Evolutionary conservation across 2,329 filamentous ascomycete genomes (phyloP).

Genomic region (Ustulina deusta): DNA sequence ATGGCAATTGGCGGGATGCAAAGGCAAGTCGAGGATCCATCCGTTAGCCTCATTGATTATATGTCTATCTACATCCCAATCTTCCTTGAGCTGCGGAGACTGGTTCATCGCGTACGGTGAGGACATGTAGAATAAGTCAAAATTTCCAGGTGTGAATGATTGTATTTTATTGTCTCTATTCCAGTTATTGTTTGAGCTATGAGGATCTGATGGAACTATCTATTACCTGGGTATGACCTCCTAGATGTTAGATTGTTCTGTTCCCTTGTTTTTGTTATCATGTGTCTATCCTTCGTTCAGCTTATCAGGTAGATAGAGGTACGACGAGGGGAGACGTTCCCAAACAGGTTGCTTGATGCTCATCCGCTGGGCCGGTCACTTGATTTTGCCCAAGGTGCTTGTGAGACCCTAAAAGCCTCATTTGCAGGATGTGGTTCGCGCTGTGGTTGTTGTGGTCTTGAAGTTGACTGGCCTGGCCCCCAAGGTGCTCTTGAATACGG

Average conservation of each 20-base stretch:
- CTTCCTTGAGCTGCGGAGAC: neutral
- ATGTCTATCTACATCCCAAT: neutral
- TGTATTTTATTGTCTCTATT: neutral
- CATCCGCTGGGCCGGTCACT: conserved; percentile 49
- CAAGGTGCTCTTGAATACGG: conserved; percentile 46
- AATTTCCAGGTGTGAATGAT: neutral
- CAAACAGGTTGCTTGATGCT: neutral
- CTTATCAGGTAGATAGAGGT: neutral
- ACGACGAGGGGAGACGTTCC: neutral
- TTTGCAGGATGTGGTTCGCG: conserved; percentile 38
- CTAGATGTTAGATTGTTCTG: neutral
- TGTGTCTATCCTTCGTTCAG: neutral
- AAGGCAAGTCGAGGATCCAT: neutral
- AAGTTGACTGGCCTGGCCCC: conserved; percentile 41
- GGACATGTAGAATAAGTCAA: neutral
- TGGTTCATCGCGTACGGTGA: neutral
- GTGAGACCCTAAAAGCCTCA: conserved; percentile 34
- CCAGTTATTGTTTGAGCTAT: neutral
- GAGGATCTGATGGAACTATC: neutral
- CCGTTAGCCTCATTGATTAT: neutral
- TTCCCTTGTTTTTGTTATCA: neutral
- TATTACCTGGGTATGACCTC: neutral
- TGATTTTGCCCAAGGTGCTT: conserved; percentile 48
- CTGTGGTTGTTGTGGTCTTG: conserved; percentile 41
- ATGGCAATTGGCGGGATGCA: neutral